phyloP scores from a whole-genome alignment of 2,329 filamentous ascomycete species.

The Cladosporium sp. region DNA sequence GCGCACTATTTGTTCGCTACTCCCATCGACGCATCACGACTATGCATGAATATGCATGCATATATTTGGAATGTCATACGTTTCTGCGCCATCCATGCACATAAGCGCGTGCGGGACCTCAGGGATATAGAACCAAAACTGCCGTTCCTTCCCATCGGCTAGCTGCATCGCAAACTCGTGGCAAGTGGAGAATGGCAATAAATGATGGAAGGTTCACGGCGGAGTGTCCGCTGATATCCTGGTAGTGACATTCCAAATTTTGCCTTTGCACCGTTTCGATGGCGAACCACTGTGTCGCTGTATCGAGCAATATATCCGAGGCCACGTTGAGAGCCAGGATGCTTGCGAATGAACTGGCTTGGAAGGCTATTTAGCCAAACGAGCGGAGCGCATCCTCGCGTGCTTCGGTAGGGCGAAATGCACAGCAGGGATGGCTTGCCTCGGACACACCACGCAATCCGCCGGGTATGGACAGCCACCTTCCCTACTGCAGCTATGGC shows the following conservation, averaged over 20 bases:
- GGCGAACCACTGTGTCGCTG: neutral
- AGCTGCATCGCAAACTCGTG: slow-evolving; percentile 13
- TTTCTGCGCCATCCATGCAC: slow-evolving; percentile 1
- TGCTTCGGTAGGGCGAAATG: slow-evolving; percentile 5
- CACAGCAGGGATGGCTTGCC: slow-evolving; percentile 1
- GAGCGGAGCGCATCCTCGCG: slow-evolving; percentile 1
- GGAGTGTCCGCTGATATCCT: neutral
- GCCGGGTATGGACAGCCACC: neutral
- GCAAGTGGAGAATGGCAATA: slow-evolving; percentile 7
- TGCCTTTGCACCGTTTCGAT: neutral
- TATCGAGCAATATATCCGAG: slow-evolving; percentile 8
- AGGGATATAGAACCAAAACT: neutral
- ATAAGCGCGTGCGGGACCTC: slow-evolving; percentile 4
- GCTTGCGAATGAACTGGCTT: neutral
- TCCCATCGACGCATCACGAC: neutral
- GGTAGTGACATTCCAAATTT: neutral
- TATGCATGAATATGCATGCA: slow-evolving; percentile 3
- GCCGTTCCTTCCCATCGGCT: slow-evolving; percentile 1
- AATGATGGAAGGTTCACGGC: neutral
- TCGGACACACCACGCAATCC: neutral
- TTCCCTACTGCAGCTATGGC: neutral
- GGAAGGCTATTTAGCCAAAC: slow-evolving; percentile 8
- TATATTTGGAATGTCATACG: slow-evolving; percentile 11
- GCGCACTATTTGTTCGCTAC: neutral
- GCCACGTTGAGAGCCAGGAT: slow-evolving; percentile 1